These are phyloP conservation scores for Ophiognomonia clavigignenti-juglandacearum DNA, from an alignment of 2,329 filamentous ascomycete species.

Conservation along the genomic window DNA sequence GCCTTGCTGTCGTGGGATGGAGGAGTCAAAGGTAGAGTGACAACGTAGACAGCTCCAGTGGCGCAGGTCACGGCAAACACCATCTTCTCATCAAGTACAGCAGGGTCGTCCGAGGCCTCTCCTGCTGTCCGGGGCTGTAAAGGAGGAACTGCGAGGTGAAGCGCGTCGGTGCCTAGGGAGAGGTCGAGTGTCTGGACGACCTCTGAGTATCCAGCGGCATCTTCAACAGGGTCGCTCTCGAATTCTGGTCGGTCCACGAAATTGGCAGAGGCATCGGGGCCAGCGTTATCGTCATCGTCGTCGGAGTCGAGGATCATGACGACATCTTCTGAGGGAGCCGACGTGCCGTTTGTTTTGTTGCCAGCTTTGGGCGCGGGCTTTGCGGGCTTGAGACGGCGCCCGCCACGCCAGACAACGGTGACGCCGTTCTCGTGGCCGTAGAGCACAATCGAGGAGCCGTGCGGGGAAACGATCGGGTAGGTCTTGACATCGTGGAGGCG, in stretches of 20 bases:
- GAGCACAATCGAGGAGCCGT: constrained; percentile 58
- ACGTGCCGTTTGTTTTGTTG: constrained; percentile 47
- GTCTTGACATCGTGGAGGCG: constrained; percentile 56
- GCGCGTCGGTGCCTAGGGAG: constrained; percentile 50
- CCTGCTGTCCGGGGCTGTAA: constrained; percentile 43
- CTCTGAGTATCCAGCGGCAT: constrained; percentile 44
- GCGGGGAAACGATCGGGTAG: constrained; percentile 57
- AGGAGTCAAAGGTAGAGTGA: constrained; percentile 57
- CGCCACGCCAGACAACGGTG: constrained; percentile 58
- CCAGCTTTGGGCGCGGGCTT: constrained; percentile 25
- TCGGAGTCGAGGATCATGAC: constrained; percentile 63
- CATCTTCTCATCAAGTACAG: constrained; percentile 51
- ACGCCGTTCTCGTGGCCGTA: constrained; percentile 62
- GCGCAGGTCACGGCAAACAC: constrained; percentile 58
- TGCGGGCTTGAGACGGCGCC: constrained; percentile 49
- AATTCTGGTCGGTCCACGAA: constrained; percentile 55
- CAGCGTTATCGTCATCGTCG: constrained; percentile 52
- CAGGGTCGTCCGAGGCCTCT: constrained; percentile 42
- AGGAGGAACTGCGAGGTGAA: constrained; percentile 52
- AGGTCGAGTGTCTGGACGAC: constrained; percentile 58
- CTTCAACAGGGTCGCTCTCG: constrained; percentile 44
- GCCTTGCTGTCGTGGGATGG: constrained; percentile 57
- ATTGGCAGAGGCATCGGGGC: constrained; percentile 21
- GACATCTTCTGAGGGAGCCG: constrained; percentile 36
- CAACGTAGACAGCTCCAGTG: constrained; percentile 50